Base-by-base conservation (phyloP, 768 basidiomycete species). In the Mrakia hoshinonis region DNA sequence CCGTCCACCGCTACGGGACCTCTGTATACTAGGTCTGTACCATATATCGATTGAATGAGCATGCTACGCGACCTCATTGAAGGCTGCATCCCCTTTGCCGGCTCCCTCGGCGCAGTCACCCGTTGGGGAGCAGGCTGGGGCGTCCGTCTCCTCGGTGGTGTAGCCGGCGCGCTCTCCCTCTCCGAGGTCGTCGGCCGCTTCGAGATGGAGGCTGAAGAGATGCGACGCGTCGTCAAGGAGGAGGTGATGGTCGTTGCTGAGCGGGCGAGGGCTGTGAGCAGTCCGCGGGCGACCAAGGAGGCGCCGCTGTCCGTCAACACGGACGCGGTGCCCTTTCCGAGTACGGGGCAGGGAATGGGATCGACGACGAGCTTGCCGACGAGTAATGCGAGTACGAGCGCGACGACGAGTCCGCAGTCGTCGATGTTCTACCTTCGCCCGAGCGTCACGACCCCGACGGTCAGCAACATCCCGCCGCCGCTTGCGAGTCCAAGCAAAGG, bases 31-130 rank as follows among this genome's bases (percentile, higher is more conserved):
- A n/a, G n/a, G n/a, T n/a, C n/a, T n/a, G n/a, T n/a, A n/a, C n/a
- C n/a, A n/a, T n/a, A n/a, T n/a, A n/a, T n/a, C n/a, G n/a, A n/a
- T n/a, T n/a, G n/a, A n/a, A n/a, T n/a, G n/a, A n/a, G n/a, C n/a
- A n/a, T n/a, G n/a, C 20, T 71, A 0, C 63, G 70, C 13, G 70
- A 71, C 46, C 52, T 71, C 24, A 34, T 71, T 63, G 70, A 71
- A 36, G 61, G 63, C 11, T 4, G 54, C 39, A 36, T 71, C 18
- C 70, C 70, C 10, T 26, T 26, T 24, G 51, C 70, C 0, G 34
- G 31, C 1, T 22, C 63, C 29, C n/a, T 43, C 4, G 70, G 70
- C 1, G 52, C 54, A 1, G 38, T 71, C 20, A 51, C 51, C 0
- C 63, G 70, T 12, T 71, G 51, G 39, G 43, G 34, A 10, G 70